Conservation (phyloP, 441 rosid genomes). For the Pelargonium citronellum region DNA sequence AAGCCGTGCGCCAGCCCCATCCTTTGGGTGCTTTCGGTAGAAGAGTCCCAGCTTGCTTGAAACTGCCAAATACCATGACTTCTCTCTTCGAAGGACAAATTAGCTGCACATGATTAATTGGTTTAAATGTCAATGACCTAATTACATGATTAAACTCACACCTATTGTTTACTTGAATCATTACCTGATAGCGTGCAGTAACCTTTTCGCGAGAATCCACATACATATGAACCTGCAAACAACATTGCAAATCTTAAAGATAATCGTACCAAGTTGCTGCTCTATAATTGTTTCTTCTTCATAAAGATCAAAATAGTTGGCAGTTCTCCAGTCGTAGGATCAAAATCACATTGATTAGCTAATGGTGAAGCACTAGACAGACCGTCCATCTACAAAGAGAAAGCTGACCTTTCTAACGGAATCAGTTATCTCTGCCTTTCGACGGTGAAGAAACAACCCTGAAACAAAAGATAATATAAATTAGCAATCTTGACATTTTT, state of each 20-base stretch:
- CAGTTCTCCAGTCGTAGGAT: background rate
- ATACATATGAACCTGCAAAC: conserved; percentile 64
- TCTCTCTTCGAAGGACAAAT: conserved; percentile 96
- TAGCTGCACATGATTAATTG: conserved; percentile 34
- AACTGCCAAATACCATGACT: conserved; percentile 80
- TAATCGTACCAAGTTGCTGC: background rate
- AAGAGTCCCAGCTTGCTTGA: conserved; percentile 81
- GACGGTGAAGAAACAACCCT: conserved; percentile 90
- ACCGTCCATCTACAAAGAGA: background rate
- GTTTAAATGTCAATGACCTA: too few relatives aligned
- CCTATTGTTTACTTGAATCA: conserved; percentile 6
- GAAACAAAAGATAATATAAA: conserved; percentile 19
- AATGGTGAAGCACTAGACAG: background rate
- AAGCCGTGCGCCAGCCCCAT: conserved; percentile 98
- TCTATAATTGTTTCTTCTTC: background rate
- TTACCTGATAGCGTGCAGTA: conserved; percentile 91
- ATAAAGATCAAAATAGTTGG: background rate
- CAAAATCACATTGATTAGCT: background rate
- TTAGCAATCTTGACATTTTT: background rate
- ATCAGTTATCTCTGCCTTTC: conserved; percentile 77
- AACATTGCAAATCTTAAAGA: background rate
- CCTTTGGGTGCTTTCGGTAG: conserved; percentile 97
- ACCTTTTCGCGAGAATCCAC: conserved; percentile 88
- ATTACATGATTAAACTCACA: background rate
- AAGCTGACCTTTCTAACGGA: conserved; percentile 59